Evolutionary conservation across 1,284 basidiomycete species (phyloP).

Genomic region (Trichosporon asahii): DNA sequence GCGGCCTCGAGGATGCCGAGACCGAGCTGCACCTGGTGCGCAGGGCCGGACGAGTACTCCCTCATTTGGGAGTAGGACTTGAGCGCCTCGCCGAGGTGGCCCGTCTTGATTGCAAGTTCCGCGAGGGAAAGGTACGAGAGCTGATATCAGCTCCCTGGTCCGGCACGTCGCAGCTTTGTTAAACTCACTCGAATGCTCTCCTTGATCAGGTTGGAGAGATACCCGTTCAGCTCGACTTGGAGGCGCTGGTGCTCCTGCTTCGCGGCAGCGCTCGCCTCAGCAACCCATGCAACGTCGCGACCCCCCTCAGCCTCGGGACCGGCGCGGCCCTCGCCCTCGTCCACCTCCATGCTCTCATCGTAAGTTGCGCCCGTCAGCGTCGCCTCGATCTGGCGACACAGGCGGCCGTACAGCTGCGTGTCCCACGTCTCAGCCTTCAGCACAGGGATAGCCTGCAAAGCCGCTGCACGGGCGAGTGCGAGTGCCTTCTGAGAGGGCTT

Average conservation of each 20-base stretch:
- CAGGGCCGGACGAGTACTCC: constrained; percentile 38
- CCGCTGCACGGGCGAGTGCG: constrained; percentile 30
- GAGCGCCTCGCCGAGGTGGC: constrained; percentile 30
- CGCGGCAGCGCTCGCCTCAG: constrained; percentile 24
- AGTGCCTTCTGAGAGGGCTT: constrained; percentile 21
- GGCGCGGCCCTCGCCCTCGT: constrained; percentile 8
- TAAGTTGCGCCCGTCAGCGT: constrained; percentile 9
- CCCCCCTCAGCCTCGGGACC: constrained; percentile 26
- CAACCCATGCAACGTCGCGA: constrained; percentile 39
- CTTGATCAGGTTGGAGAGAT: constrained; percentile 48
- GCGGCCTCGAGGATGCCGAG: constrained; percentile 41
- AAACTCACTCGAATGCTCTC: constrained; percentile 46
- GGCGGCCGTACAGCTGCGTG: constrained; percentile 22
- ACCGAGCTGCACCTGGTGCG: constrained; percentile 43
- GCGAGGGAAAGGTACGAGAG: constrained; percentile 46
- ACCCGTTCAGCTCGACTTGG: constrained; percentile 44
- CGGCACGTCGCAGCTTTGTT: background rate
- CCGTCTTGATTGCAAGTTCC: constrained; percentile 37
- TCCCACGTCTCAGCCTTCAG: constrained; percentile 36
- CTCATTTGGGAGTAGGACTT: constrained; percentile 34
- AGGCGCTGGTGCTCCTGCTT: constrained; percentile 36
- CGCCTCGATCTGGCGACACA: constrained; percentile 17
- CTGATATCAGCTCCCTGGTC: constrained; percentile 25
- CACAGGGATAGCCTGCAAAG: constrained; percentile 32
- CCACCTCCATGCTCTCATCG: constrained; percentile 27